These are phyloP conservation scores for Glycine tomentella DNA, from an alignment of 306 rosid species.

Conservation along the genomic window DNA sequence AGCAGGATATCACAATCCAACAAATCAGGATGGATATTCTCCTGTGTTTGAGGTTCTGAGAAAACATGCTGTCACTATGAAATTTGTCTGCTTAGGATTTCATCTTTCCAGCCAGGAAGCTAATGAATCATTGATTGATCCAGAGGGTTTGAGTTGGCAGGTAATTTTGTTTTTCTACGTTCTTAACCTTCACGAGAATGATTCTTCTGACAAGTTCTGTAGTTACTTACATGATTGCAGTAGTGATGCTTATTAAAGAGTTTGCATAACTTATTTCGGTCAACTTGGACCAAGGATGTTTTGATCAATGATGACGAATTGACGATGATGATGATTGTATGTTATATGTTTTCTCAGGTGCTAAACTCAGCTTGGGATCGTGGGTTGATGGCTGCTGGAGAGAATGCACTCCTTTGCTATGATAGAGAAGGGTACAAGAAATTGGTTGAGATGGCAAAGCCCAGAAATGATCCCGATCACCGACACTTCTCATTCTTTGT, in stretches of 20 bases:
- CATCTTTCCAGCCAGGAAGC: slow-evolving; percentile 71
- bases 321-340: slow-evolving; percentile 7
- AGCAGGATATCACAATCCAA: slow-evolving; percentile 92
- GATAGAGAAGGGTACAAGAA: slow-evolving; percentile 82
- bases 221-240: slow-evolving; percentile 20
- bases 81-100: slow-evolving; percentile 80
- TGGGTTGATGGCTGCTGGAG: slow-evolving; percentile 82
- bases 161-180: slow-evolving; percentile 52
- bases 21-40: slow-evolving; percentile 93
- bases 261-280: slow-evolving; percentile 34
- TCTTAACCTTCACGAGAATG: slow-evolving; percentile 13
- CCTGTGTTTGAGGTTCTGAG: slow-evolving; percentile 84
- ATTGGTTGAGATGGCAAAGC: slow-evolving; percentile 83
- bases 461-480: slow-evolving; percentile 89
- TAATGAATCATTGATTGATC: slow-evolving; percentile 81
- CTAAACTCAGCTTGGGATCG: slow-evolving; percentile 89
- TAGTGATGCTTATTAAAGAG: slow-evolving; percentile 19
- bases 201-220: slow-evolving; percentile 39
- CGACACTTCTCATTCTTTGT: slow-evolving; percentile 82
- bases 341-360: slow-evolving; percentile 54
- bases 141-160: slow-evolving; percentile 97
- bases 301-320: slow-evolving; percentile 38
- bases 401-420: slow-evolving; percentile 78
- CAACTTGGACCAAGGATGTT: slow-evolving; percentile 10
- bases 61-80: slow-evolving; percentile 75